Percentiles rank a stretch among this genome's conserved stretches.
phyloP scores from a whole-genome alignment of 345 rosid species.

The Moricandia arvensis region DNA sequence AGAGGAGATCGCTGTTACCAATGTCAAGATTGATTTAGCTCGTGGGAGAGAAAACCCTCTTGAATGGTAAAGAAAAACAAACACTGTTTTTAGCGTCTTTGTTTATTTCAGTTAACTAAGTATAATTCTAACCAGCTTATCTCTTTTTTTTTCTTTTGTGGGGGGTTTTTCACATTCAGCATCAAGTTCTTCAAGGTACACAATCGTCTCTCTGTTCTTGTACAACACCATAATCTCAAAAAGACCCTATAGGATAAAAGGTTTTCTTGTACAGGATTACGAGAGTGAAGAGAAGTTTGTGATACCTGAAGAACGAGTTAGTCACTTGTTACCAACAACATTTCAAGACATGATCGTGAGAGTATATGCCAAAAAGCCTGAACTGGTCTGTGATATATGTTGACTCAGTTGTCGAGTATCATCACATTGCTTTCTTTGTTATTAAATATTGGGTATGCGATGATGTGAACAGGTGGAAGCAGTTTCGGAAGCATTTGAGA shows the following conservation, averaged over 20 bases:
- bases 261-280: constrained; percentile 58
- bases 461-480: constrained; percentile 70
- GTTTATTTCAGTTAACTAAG: neutral
- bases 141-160: no score
- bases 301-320: constrained; percentile 67
- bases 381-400: constrained; percentile 54
- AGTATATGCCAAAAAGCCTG: constrained; percentile 84
- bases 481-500: constrained; percentile 85
- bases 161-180: constrained; percentile 58
- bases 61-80: constrained; percentile 54
- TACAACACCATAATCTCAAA: no score
- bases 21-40: constrained; percentile 85
- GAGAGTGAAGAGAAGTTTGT: constrained; percentile 74
- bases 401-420: neutral
- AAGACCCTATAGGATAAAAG: neutral
- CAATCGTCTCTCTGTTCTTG: neutral
- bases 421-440: neutral
- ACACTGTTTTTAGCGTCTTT: neutral
- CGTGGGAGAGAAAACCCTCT: constrained; percentile 87
- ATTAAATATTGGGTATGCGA: neutral
- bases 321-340: constrained; percentile 80
- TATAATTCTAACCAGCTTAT: constrained; percentile 15
- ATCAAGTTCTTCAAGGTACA: constrained; percentile 91
- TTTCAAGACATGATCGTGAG: constrained; percentile 94
- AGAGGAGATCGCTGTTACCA: constrained; percentile 78